Conservation (phyloP, 495 filamentous ascomycete species). For the Jackrogersella minutella region DNA sequence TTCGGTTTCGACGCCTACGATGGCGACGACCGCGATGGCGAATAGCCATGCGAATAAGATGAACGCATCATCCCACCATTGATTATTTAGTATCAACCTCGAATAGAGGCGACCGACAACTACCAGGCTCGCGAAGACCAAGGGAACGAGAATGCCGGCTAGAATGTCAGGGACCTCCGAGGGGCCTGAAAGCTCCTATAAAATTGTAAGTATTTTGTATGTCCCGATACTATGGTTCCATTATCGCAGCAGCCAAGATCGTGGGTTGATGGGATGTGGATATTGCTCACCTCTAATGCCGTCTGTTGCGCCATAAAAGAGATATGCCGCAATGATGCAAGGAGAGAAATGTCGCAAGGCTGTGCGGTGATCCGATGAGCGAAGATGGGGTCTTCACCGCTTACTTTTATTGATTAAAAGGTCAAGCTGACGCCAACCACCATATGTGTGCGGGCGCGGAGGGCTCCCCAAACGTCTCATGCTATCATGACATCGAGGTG, state of each 20-base stretch:
- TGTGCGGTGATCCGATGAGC: not conserved
- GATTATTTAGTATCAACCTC: conserved; percentile 30
- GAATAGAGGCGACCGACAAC: conserved; percentile 37
- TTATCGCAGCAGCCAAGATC: not conserved
- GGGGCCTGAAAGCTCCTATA: conserved; percentile 25
- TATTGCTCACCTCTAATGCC: conserved; percentile 26
- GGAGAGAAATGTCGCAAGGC: conserved; percentile 5
- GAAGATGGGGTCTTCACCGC: conserved; percentile 4
- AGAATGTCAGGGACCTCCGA: conserved; percentile 34
- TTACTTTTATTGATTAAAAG: not conserved
- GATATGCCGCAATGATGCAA: conserved; percentile 14
- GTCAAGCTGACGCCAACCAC: conserved; percentile 19
- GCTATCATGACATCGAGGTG: not conserved
- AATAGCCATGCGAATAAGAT: conserved; percentile 37
- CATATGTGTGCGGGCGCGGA: conserved; percentile 21
- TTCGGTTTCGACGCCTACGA: conserved; percentile 35
- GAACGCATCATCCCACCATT: conserved; percentile 38
- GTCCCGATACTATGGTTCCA: conserved; percentile 20
- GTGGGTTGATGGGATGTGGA: conserved; percentile 17
- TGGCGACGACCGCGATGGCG: conserved; percentile 32
- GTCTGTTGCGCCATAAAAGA: conserved; percentile 17
- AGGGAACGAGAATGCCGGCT: conserved; percentile 32
- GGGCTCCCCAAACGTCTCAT: conserved; percentile 12
- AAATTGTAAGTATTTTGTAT: conserved; percentile 6
- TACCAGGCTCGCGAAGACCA: conserved; percentile 31